Conservation (phyloP, 148 eudicot species). For the Chenopodium suecicum region DNA sequence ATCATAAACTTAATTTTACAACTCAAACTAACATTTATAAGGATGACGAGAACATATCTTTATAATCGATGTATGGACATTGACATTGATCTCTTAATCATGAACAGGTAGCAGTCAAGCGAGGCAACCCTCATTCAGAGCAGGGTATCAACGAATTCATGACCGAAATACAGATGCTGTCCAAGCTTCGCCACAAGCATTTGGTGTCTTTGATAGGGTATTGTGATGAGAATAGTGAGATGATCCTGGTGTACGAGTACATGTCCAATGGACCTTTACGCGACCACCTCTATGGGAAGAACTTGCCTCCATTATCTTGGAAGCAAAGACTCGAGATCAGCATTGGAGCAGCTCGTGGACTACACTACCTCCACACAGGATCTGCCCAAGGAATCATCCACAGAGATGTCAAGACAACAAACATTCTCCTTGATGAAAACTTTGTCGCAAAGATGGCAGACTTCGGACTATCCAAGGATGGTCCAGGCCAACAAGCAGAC, state of each 20-base stretch:
- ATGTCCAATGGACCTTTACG: conserved; percentile 79
- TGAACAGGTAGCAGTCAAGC: conserved; percentile 62
- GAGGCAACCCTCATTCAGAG: conserved; percentile 87
- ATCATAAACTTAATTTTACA: not conserved
- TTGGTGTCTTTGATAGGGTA: conserved; percentile 77
- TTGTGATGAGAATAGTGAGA: conserved; percentile 72
- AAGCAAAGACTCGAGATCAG: conserved; percentile 75
- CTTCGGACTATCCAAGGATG: conserved; percentile 75
- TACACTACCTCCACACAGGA: conserved; percentile 87
- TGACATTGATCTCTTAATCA: not conserved
- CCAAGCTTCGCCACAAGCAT: conserved; percentile 86
- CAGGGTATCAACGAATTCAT: conserved; percentile 86
- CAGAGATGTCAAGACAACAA: conserved; percentile 83
- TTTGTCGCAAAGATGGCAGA: conserved; percentile 85
- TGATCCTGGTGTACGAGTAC: conserved; percentile 83
- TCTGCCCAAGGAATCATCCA: conserved; percentile 82
- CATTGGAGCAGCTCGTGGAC: conserved; percentile 79
- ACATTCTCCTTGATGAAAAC: conserved; percentile 70
- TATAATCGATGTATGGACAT: not conserved
- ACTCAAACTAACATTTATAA: not conserved
- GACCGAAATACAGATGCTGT: conserved; percentile 84
- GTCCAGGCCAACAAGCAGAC: conserved; percentile 37
- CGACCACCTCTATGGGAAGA: conserved; percentile 77
- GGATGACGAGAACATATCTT: not conserved
- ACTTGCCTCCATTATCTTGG: conserved; percentile 61